Conservation (phyloP, 2,329 filamentous ascomycete species). For the Byssoonygena ceratinophila region DNA sequence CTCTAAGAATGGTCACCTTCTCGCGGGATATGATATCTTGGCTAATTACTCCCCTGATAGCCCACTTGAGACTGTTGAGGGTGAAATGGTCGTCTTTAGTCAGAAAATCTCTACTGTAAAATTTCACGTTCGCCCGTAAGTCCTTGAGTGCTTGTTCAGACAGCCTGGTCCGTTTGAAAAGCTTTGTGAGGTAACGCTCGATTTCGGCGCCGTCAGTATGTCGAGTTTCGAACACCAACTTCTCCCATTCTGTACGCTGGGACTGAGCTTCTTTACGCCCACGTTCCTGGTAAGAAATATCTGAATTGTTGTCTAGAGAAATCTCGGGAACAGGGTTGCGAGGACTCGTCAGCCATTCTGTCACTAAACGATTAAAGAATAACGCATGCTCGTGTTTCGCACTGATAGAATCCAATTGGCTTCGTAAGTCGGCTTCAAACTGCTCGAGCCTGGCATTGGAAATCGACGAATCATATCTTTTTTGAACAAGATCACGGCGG, state of each 20-base stretch:
- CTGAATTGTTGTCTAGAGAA: constrained; percentile 22
- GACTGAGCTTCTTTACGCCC: constrained; percentile 46
- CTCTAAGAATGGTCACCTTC: constrained; percentile 42
- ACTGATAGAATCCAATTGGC: constrained; percentile 41
- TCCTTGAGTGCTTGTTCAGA: constrained; percentile 35
- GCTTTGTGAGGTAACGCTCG: constrained; percentile 39
- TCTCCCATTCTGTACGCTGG: constrained; percentile 46
- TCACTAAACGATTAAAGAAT: constrained; percentile 47
- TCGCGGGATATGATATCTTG: constrained; percentile 44
- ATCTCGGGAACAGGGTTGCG: constrained; percentile 18
- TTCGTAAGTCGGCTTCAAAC: constrained; percentile 41
- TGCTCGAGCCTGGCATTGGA: constrained; percentile 37
- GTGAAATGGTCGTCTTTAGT: constrained; percentile 33
- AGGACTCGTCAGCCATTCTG: constrained; percentile 42
- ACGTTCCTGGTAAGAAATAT: constrained; percentile 38
- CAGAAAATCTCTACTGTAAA: constrained; percentile 27
- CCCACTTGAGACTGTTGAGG: constrained; percentile 33
- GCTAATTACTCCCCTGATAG: constrained; percentile 42
- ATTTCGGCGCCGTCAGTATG: constrained; percentile 41
- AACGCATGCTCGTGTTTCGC: constrained; percentile 47
- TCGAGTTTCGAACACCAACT: constrained; percentile 43
- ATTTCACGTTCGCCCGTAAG: constrained; percentile 33
- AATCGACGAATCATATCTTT: constrained; percentile 45
- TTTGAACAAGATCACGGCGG: constrained; percentile 44
- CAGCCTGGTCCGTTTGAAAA: constrained; percentile 40